phyloP scores from a whole-genome alignment of 768 basidiomycete species.

The Rhizopogon sp. region DNA sequence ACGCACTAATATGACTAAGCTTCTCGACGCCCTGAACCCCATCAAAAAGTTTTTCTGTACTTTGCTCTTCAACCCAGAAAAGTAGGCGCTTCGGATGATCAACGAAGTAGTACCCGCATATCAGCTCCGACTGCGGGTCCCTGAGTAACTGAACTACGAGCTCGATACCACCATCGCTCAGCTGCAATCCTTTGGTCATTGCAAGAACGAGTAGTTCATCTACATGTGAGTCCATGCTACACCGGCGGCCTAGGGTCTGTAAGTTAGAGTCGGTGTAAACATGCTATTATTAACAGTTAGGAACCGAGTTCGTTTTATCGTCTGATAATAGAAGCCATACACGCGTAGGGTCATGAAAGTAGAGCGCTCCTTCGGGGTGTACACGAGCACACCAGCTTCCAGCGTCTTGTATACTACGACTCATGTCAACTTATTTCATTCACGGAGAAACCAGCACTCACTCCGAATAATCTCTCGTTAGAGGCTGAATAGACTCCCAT shows the following conservation, averaged over 20 bases:
- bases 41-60: slow-evolving; percentile 26
- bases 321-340: slow-evolving; percentile 18
- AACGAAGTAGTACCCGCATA: slow-evolving; percentile 37
- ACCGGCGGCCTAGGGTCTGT: neutral
- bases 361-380: slow-evolving; percentile 56
- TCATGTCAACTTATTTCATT: too few species aligned
- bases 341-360: slow-evolving; percentile 40
- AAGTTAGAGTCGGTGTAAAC: slow-evolving; percentile 47
- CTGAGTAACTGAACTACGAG: neutral
- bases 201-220: neutral
- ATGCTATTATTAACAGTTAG: slow-evolving; percentile 20
- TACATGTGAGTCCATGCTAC: neutral
- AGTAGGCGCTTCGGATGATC: slow-evolving; percentile 36
- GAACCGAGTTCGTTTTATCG: neutral
- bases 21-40: slow-evolving; percentile 34
- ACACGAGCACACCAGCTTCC: slow-evolving; percentile 33
- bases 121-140: neutral
- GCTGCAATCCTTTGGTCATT: too few species aligned
- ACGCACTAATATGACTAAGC: slow-evolving; percentile 36
- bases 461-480: neutral
- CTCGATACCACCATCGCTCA: neutral
- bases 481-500: neutral
- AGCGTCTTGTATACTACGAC: neutral
- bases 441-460: too few species aligned
- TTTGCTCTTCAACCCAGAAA: slow-evolving; percentile 43